Conservation (phyloP, 2,329 filamentous ascomycete genomes). For the Microascus cirrosus region DNA sequence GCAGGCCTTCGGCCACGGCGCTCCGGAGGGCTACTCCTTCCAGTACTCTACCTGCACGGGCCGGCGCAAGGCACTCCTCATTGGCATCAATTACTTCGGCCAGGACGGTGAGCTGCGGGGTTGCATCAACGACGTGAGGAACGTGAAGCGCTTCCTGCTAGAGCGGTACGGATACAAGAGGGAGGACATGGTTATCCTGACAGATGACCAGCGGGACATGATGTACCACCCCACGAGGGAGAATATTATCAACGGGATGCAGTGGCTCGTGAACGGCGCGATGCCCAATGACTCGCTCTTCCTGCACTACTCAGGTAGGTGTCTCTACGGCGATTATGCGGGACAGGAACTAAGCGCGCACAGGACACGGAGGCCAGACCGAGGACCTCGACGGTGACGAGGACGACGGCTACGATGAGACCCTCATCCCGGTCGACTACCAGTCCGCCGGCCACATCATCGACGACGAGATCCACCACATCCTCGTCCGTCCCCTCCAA, state of each 20-base stretch:
- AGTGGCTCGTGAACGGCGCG: constrained; percentile 63
- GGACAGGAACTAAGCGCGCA: background rate
- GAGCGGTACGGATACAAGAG: constrained; percentile 59
- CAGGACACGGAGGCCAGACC: constrained; percentile 44
- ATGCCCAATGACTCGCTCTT: constrained; percentile 67
- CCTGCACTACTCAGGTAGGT: constrained; percentile 60
- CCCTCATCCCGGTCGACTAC: constrained; percentile 48
- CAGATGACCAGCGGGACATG: constrained; percentile 61
- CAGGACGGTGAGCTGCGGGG: constrained; percentile 61
- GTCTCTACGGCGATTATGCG: too few species aligned
- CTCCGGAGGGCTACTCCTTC: constrained; percentile 58
- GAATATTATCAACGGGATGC: constrained; percentile 65
- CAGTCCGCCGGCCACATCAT: constrained; percentile 40
- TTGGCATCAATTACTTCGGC: constrained; percentile 74
- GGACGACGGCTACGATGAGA: constrained; percentile 45
- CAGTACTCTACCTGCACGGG: constrained; percentile 69
- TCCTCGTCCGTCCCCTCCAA: constrained; percentile 51
- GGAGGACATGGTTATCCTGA: constrained; percentile 72
- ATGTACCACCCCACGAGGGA: constrained; percentile 63
- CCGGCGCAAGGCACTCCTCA: constrained; percentile 60
- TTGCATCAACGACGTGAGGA: constrained; percentile 74
- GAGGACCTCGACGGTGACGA: constrained; percentile 45
- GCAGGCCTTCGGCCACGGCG: constrained; percentile 56
- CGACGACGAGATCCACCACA: constrained; percentile 48
- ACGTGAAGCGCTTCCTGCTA: constrained; percentile 61